phyloP scores from a whole-genome alignment of 805 yeast genomes.

The Starmerella apis region DNA sequence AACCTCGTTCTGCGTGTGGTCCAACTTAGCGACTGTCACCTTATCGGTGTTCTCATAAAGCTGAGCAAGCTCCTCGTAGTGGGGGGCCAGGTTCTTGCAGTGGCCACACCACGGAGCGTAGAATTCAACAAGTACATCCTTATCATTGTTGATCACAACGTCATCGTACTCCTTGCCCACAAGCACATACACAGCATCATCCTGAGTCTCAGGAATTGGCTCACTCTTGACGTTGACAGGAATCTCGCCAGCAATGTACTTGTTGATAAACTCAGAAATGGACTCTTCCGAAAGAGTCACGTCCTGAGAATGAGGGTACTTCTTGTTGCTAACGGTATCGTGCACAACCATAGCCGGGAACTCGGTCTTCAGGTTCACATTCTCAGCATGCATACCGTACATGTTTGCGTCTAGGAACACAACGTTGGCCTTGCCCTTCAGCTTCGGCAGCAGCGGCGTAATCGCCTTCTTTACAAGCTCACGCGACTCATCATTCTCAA shows the following conservation, averaged over 20 bases:
- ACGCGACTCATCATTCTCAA: slow-evolving; percentile 57
- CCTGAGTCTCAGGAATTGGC: slow-evolving; percentile 64
- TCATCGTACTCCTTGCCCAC: slow-evolving; percentile 78
- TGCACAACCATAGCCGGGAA: slow-evolving; percentile 90
- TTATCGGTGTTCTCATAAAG: slow-evolving; percentile 44
- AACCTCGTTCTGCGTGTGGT: slow-evolving; percentile 84
- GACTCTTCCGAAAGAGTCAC: slow-evolving; percentile 41
- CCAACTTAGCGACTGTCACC: slow-evolving; percentile 73
- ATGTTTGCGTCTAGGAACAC: slow-evolving; percentile 75
- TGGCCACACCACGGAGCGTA: slow-evolving; percentile 92
- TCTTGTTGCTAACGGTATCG: slow-evolving; percentile 53
- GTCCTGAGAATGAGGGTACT: slow-evolving; percentile 66
- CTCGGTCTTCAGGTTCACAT: slow-evolving; percentile 64
- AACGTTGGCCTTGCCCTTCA: slow-evolving; percentile 72
- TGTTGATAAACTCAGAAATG: slow-evolving; percentile 52
- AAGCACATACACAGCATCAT: slow-evolving; percentile 55
- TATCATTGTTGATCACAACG: slow-evolving; percentile 50
- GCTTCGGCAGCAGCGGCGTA: slow-evolving; percentile 55
- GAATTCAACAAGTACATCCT: slow-evolving; percentile 67
- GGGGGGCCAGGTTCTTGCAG: slow-evolving; percentile 84
- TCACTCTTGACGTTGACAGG: slow-evolving; percentile 69
- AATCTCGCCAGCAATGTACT: slow-evolving; percentile 53
- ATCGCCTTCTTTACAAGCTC: slow-evolving; percentile 44
- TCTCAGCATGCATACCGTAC: slow-evolving; percentile 79
- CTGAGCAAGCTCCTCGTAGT: slow-evolving; percentile 75